Evolutionary conservation across 2,329 filamentous ascomycete species (phyloP).

Genomic region (Colletotrichum echinochloae): DNA sequence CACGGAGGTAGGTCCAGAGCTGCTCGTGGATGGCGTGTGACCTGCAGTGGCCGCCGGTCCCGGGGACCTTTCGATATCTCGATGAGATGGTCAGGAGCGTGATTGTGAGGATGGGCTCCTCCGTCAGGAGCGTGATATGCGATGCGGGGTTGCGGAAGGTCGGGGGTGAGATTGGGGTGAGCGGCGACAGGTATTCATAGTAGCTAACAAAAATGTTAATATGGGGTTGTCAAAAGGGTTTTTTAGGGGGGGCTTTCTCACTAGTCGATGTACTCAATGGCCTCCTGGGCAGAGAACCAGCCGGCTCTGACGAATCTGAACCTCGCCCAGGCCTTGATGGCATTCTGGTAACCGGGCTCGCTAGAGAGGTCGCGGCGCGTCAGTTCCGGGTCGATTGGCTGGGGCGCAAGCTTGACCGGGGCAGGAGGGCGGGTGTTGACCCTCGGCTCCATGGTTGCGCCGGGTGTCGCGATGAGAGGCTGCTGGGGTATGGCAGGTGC

Average conservation of each 20-base stretch:
- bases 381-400: constrained; percentile 60
- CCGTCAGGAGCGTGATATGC: constrained; percentile 82
- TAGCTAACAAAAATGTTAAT: constrained; percentile 66
- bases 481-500: constrained; percentile 40
- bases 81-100: constrained; percentile 93
- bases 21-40: constrained; percentile 95
- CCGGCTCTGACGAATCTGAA: constrained; percentile 96
- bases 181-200: constrained; percentile 88
- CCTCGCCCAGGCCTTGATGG: constrained; percentile 87
- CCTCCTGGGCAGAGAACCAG: constrained; percentile 95
- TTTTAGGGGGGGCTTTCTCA: constrained; percentile 62
- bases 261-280: constrained; percentile 94
- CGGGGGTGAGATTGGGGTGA: constrained; percentile 93
- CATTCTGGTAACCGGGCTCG: constrained; percentile 72
- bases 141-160: constrained; percentile 87
- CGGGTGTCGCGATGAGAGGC: constrained; percentile 36
- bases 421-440: constrained; percentile 15
- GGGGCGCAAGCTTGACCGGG: constrained; percentile 48
- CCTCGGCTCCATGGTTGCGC: constrained; percentile 36
- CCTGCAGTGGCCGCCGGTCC: constrained; percentile 83
- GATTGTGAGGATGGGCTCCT: constrained; percentile 93
- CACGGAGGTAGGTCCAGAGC: constrained; percentile 92
- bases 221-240: not conserved
- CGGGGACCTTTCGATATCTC: constrained; percentile 83
- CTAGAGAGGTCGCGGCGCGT: constrained; percentile 58